Evolutionary conservation across 1,284 basidiomycete species (phyloP).

Genomic region (Melampsora americana): DNA sequence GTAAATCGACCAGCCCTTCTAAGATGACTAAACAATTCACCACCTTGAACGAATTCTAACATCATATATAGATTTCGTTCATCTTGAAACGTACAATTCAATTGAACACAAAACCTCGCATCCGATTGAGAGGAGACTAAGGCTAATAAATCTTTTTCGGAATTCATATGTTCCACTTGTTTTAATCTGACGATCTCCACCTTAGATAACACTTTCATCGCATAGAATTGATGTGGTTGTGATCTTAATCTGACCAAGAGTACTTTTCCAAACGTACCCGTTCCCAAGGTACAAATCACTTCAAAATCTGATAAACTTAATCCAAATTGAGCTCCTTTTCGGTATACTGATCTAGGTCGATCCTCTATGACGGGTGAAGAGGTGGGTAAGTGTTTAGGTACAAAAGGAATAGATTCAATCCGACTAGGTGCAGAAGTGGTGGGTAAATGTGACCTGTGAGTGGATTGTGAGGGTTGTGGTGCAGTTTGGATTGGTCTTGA

Average conservation of each 20-base stretch:
- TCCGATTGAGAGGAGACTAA: not conserved
- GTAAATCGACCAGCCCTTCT: slow-evolving; percentile 57
- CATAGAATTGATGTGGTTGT: slow-evolving; percentile 4
- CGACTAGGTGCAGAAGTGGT: not conserved
- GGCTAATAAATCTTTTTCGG: slow-evolving; percentile 58
- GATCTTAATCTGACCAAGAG: slow-evolving; percentile 12
- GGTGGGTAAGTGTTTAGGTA: not conserved
- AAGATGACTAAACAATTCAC: slow-evolving; percentile 60
- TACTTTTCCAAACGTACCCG: slow-evolving; percentile 37
- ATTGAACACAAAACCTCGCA: slow-evolving; percentile 7
- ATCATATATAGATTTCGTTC: slow-evolving; percentile 60
- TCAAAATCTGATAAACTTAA: slow-evolving; percentile 12
- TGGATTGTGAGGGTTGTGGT: not conserved
- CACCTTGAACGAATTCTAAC: slow-evolving; percentile 59
- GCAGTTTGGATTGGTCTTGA: not conserved
- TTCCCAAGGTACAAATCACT: slow-evolving; percentile 20
- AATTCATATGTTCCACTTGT: slow-evolving; percentile 62
- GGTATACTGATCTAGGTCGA: slow-evolving; percentile 3
- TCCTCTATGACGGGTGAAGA: not conserved
- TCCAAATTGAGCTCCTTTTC: slow-evolving; percentile 1
- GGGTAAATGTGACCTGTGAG: not conserved
- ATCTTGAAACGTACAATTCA: slow-evolving; percentile 54
- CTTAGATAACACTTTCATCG: slow-evolving; percentile 59
- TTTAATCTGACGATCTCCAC: slow-evolving; percentile 59
- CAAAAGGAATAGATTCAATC: no score